phyloP scores from a whole-genome alignment of 306 rosid genomes.

The Castanospermum australe region DNA sequence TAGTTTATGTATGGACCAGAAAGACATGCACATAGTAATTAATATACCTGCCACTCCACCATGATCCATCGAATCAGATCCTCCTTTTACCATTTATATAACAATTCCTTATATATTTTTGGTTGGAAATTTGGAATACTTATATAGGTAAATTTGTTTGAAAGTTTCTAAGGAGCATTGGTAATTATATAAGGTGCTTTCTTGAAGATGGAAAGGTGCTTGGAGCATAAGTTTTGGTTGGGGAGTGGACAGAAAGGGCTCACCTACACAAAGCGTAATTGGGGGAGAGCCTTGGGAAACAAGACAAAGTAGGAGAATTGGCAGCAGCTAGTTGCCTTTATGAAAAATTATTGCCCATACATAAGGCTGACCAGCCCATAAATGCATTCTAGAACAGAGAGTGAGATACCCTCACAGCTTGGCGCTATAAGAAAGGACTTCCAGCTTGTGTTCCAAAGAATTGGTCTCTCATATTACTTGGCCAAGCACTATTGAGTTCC shows the following conservation, averaged over 20 bases:
- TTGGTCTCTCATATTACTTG: not conserved
- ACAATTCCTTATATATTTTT: not conserved
- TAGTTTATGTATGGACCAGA: conserved; percentile 6
- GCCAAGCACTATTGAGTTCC: not conserved
- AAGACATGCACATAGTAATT: not conserved
- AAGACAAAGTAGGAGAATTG: conserved; percentile 69
- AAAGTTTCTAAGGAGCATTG: conserved; percentile 12
- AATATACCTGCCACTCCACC: conserved; percentile 8
- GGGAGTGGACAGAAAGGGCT: conserved; percentile 68
- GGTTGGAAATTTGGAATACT: not conserved
- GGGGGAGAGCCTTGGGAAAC: conserved; percentile 50
- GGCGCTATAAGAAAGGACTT: conserved; percentile 28
- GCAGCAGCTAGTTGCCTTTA: conserved; percentile 51
- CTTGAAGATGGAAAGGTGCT: conserved; percentile 56
- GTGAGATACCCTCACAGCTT: conserved; percentile 41
- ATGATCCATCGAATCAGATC: conserved; percentile 12
- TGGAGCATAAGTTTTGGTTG: conserved; percentile 55
- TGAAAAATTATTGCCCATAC: conserved; percentile 42
- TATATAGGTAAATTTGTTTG: conserved; percentile 22
- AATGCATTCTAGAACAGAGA: conserved; percentile 25
- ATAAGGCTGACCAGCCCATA: conserved; percentile 37
- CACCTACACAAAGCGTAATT: conserved; percentile 46
- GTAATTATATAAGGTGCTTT: conserved; percentile 37
- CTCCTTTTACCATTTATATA: not conserved
- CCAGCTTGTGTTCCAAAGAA: conserved; percentile 22